These are phyloP conservation scores for Alternaria alternata DNA, from an alignment of 2,329 filamentous ascomycete genomes.

Conservation along the genomic window DNA sequence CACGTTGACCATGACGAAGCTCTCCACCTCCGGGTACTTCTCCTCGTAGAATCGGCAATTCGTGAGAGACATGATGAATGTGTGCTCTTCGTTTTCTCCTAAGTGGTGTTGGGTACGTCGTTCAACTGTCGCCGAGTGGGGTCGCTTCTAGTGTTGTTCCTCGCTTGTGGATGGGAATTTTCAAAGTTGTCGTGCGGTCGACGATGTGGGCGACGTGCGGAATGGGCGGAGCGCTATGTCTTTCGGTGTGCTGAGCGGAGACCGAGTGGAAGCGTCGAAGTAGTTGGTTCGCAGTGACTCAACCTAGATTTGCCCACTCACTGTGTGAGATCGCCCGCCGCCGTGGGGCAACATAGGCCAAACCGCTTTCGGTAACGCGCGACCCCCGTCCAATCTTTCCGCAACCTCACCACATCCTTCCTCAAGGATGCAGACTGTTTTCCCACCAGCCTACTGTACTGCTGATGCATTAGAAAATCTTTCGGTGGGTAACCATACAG, in stretches of 20 bases:
- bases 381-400: neutral
- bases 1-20: slow-evolving; percentile 99
- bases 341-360: slow-evolving; percentile 21
- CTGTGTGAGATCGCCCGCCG: slow-evolving; percentile 25
- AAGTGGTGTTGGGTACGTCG: slow-evolving; percentile 12
- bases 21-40: slow-evolving; percentile 97
- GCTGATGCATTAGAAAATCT: neutral
- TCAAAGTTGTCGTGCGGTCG: neutral
- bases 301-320: slow-evolving; percentile 37
- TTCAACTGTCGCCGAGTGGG: slow-evolving; percentile 12
- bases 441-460: neutral
- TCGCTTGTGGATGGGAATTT: neutral
- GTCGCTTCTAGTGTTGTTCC: slow-evolving; percentile 1
- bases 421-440: neutral
- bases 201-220: neutral
- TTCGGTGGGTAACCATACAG: neutral
- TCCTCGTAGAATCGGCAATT: slow-evolving; percentile 98
- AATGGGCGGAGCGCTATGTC: neutral
- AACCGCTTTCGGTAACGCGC: slow-evolving; percentile 2
- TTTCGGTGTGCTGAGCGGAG: slow-evolving; percentile 1
- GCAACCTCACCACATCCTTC: neutral
- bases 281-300: slow-evolving; percentile 27
- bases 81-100: slow-evolving; percentile 21
- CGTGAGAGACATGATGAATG: slow-evolving; percentile 83
- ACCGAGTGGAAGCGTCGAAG: slow-evolving; percentile 9